Evolutionary conservation across 2,329 filamentous ascomycete species (phyloP), one percentile per base, ranked within the genome.

Genomic region (Allantophomopsis lycopodina): DNA sequence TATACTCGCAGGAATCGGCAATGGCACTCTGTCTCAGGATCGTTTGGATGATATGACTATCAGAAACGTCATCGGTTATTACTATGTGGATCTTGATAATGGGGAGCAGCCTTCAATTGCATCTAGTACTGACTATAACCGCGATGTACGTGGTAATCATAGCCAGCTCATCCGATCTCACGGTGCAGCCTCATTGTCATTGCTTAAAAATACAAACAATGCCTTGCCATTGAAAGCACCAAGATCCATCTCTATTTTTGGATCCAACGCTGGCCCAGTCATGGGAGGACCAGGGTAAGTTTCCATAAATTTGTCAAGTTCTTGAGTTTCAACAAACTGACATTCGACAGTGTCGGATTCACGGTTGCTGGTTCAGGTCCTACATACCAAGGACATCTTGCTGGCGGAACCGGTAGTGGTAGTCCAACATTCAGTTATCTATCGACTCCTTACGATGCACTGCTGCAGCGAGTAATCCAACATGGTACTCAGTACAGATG

Each of bases 21-120:
- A 96, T 55, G 88, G 88, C 21, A 94, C 87, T 0, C 64, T 96
- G 16, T 86, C 89, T 1, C 76, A 84, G 49, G 94, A 83, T 72
- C 76, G 89, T 41, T 58, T 96, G 10, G 88, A 95, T 51, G 91
- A 96, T 54, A 94, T 94, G 80, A 84, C 75, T 3, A 81, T 86
- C 56, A 76, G 91, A 50, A 94, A 83, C 54, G 79, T 82, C 73
- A 70, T 77, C 2, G 67, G 76, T 16, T 75, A 71, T 54, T 81
- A 76, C 64, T 80, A 80, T 59, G 71, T 75, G 21, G 71, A 71
- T 40, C 64, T 64, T 47, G 32, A 45, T n/a, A 33, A 16, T 13
- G 10, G 42, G 8, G 44, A 42, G 32, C 43, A 53, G 8, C 59
- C 62, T 0, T 74, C 82, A 56, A 96, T 88, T 68, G 94, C 95